Conservation (phyloP, 768 basidiomycete genomes). For the Rubroboletus pulcherrimus region DNA sequence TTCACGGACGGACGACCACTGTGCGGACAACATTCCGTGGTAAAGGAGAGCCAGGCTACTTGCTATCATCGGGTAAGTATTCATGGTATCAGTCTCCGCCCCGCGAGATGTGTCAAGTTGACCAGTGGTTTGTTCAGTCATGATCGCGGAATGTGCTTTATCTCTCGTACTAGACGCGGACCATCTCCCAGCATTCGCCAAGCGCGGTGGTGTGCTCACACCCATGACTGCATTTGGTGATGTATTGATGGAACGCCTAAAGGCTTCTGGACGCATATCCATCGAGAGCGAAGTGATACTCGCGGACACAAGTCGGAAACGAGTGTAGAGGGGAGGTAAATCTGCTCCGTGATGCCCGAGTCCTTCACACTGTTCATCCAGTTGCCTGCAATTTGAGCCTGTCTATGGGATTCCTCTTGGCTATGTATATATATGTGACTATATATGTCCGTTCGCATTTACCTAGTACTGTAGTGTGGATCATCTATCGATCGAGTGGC, state of each 20-base stretch:
- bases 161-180: slow-evolving; percentile 55
- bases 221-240: slow-evolving; percentile 81
- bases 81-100: not conserved
- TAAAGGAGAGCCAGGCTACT: slow-evolving; percentile 76
- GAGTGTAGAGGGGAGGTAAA: slow-evolving; percentile 1
- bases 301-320: slow-evolving; percentile 8
- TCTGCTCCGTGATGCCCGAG: not conserved
- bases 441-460: not conserved
- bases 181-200: slow-evolving; percentile 54
- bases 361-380: not conserved
- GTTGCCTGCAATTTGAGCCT: not conserved
- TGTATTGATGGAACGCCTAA: slow-evolving; percentile 64
- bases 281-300: slow-evolving; percentile 49
- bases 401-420: not conserved
- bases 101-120: not conserved
- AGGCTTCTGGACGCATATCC: slow-evolving; percentile 51
- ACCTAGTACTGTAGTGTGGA: not conserved
- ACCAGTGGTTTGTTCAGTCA: slow-evolving; percentile 39
- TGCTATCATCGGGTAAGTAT: slow-evolving; percentile 9
- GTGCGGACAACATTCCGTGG: slow-evolving; percentile 62
- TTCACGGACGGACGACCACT: slow-evolving; percentile 35
- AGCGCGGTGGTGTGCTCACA: slow-evolving; percentile 76
- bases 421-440: not conserved
- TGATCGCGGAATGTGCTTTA: slow-evolving; percentile 80
- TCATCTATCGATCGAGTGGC: not conserved